Conservation (phyloP, 2,329 filamentous ascomycete genomes). For the Cladophialophora chaetospira region DNA sequence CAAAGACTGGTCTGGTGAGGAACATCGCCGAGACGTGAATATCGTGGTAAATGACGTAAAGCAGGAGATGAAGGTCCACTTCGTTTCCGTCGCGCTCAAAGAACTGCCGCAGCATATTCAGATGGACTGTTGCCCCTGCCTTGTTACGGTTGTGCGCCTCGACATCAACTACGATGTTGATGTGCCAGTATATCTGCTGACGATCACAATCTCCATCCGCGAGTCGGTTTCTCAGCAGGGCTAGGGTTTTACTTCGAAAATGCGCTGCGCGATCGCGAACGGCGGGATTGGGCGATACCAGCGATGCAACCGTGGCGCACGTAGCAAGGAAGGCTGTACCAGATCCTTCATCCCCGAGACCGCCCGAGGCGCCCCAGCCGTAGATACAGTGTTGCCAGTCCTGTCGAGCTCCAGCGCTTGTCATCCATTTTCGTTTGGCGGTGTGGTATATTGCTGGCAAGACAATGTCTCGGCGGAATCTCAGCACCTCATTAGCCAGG, state of each 20-base stretch:
- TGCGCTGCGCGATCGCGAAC: neutral
- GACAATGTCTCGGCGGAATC: neutral
- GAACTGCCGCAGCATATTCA: constrained; percentile 1
- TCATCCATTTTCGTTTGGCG: constrained; percentile 3
- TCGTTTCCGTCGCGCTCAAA: neutral
- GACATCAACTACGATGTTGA: neutral
- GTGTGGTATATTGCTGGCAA: constrained; percentile 8
- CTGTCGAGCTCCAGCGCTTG: neutral
- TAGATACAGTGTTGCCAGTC: constrained; percentile 8
- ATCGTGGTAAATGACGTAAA: constrained; percentile 1
- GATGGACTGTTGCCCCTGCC: neutral
- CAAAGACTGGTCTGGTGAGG: constrained; percentile 1
- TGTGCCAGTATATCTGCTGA: constrained; percentile 3
- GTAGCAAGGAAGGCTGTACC: neutral
- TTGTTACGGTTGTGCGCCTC: neutral
- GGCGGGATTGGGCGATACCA: neutral
- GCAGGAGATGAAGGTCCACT: neutral
- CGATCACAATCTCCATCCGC: neutral
- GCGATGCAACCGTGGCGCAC: neutral
- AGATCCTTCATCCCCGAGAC: neutral
- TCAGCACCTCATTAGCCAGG: neutral
- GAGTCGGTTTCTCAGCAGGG: neutral
- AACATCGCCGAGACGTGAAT: constrained; percentile 2
- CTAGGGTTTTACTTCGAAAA: neutral
- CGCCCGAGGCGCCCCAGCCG: neutral